Conservation (phyloP, 2,329 filamentous ascomycete genomes). For the Colletotrichum paranaense region DNA sequence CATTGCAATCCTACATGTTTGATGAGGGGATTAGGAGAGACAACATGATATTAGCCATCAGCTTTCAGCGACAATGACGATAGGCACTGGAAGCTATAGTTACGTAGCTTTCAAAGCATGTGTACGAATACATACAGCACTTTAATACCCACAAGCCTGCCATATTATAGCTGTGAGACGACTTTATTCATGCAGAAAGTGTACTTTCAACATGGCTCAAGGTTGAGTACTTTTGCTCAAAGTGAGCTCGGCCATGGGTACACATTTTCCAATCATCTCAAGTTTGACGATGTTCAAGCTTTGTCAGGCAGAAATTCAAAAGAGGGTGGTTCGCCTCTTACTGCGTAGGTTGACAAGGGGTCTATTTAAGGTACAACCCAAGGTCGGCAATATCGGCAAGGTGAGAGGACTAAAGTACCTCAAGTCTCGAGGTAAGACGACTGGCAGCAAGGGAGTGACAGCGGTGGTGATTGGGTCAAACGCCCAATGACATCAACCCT, state of each 20-base stretch:
- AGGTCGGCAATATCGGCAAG: conserved; percentile 9
- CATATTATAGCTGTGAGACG: neutral
- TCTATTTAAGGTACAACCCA: conserved; percentile 18
- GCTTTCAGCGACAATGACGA: neutral
- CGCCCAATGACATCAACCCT: conserved; percentile 22
- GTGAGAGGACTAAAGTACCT: neutral
- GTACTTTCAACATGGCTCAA: neutral
- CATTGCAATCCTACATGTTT: neutral
- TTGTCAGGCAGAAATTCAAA: neutral
- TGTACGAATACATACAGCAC: neutral
- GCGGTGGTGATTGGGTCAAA: conserved; percentile 17
- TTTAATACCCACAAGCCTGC: neutral
- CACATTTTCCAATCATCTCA: neutral
- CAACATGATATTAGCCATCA: neutral
- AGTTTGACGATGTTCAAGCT: neutral
- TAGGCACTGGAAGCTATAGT: too few species aligned
- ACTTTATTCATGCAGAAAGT: neutral
- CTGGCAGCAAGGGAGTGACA: neutral
- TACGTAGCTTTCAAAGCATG: neutral
- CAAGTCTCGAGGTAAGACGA: neutral
- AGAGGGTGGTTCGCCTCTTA: neutral
- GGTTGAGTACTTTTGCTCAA: neutral
- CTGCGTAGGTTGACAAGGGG: neutral
- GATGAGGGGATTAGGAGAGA: neutral
- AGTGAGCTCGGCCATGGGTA: neutral